These are phyloP conservation scores for Gremmenia infestans DNA, from an alignment of 2,329 filamentous ascomycete species.

Conservation along the genomic window DNA sequence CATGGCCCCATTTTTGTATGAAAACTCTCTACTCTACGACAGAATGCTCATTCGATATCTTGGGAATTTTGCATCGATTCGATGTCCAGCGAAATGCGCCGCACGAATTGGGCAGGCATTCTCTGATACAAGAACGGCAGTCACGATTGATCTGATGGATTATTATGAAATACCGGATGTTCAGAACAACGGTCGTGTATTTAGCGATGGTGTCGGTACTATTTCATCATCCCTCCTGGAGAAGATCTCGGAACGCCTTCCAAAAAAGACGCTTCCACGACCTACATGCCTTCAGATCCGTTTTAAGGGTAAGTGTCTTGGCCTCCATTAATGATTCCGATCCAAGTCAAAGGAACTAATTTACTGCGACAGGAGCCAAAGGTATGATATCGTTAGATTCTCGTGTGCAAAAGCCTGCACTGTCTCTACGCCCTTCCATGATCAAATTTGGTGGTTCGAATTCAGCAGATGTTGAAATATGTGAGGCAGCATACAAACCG, in stretches of 20 bases:
- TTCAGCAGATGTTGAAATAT: slow-evolving; percentile 60
- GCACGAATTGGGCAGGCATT: slow-evolving; percentile 62
- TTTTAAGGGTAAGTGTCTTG: slow-evolving; percentile 46
- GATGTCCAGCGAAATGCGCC: slow-evolving; percentile 51
- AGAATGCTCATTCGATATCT: slow-evolving; percentile 39
- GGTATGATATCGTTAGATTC: slow-evolving; percentile 72
- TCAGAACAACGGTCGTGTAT: slow-evolving; percentile 50
- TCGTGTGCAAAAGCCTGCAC: slow-evolving; percentile 48
- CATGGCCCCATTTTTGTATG: slow-evolving; percentile 43
- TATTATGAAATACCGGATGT: slow-evolving; percentile 46
- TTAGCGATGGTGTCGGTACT: slow-evolving; percentile 76
- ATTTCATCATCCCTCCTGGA: slow-evolving; percentile 57
- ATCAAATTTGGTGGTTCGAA: slow-evolving; percentile 63
- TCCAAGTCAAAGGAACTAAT: too few species aligned
- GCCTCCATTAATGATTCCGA: too few species aligned
- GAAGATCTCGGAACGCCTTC: slow-evolving; percentile 53
- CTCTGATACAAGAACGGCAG: slow-evolving; percentile 64
- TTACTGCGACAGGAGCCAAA: slow-evolving; percentile 54
- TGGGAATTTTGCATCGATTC: slow-evolving; percentile 47
- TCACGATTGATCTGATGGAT: slow-evolving; percentile 40
- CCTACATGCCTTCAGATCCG: slow-evolving; percentile 73
- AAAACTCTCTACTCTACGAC: slow-evolving; percentile 32
- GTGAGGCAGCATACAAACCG: slow-evolving; percentile 61
- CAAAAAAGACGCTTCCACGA: slow-evolving; percentile 38
- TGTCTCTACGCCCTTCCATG: slow-evolving; percentile 71